Conservation (phyloP, 2,329 filamentous ascomycete species). For the Sclerotinia spermophila region DNA sequence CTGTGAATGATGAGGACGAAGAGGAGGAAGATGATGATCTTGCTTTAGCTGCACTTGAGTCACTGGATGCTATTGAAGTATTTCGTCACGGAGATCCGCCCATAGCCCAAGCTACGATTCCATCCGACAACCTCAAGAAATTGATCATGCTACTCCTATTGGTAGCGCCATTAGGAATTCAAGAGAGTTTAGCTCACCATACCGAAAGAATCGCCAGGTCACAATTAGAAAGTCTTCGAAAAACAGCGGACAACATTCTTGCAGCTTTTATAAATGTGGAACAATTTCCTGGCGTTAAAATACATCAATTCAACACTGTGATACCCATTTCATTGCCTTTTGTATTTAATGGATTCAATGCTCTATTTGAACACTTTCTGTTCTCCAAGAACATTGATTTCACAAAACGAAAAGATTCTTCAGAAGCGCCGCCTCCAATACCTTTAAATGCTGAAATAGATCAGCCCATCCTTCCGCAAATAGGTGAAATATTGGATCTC, state of each 20-base stretch:
- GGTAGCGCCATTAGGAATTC: constrained; percentile 59
- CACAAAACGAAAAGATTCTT: constrained; percentile 38
- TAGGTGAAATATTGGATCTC: constrained; percentile 62
- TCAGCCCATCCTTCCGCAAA: constrained; percentile 47
- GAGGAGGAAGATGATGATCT: constrained; percentile 55
- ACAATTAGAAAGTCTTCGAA: constrained; percentile 53
- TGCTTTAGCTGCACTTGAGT: constrained; percentile 64
- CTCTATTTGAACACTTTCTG: constrained; percentile 71
- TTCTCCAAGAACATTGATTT: constrained; percentile 71
- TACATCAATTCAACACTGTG: constrained; percentile 56
- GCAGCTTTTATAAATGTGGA: constrained; percentile 64
- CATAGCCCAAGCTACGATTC: constrained; percentile 64
- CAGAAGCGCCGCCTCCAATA: constrained; percentile 21
- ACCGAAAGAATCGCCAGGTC: constrained; percentile 54
- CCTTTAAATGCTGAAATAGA: constrained; percentile 26
- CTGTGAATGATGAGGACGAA: constrained; percentile 45
- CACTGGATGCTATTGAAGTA: constrained; percentile 61
- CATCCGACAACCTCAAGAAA: constrained; percentile 68
- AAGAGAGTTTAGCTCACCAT: constrained; percentile 62
- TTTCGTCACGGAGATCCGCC: constrained; percentile 52
- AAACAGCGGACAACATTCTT: constrained; percentile 61
- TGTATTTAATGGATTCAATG: constrained; percentile 63
- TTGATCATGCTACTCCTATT: constrained; percentile 68
- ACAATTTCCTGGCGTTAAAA: constrained; percentile 59
- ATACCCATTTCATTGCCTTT: constrained; percentile 60